A percentile compares a stretch with the other conserved stretches of the same genome.
Conservation (phyloP, 2,329 filamentous ascomycete species). For the Bimuria novae-zelandiae region DNA sequence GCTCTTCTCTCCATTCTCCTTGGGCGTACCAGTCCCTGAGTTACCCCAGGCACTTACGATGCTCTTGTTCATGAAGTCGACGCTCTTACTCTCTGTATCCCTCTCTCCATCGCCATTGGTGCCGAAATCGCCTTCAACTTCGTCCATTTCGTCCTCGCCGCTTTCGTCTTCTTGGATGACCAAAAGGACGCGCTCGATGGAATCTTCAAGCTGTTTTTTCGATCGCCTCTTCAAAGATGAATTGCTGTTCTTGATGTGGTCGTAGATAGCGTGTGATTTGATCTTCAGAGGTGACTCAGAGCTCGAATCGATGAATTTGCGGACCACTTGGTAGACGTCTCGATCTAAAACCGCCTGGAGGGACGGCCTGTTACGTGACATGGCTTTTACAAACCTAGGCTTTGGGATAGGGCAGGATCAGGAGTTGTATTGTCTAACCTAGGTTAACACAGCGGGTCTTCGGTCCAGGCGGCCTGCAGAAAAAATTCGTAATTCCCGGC, state of each 20-base stretch:
- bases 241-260: constrained; percentile 82
- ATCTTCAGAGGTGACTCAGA: constrained; percentile 54
- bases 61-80: constrained; percentile 69
- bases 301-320: constrained; percentile 73
- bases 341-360: constrained; percentile 50
- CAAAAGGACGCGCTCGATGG: constrained; percentile 79
- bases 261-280: constrained; percentile 69
- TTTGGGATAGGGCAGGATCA: not conserved
- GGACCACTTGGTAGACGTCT: constrained; percentile 74
- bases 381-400: not conserved
- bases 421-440: not conserved
- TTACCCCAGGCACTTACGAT: constrained; percentile 63
- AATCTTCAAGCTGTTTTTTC: constrained; percentile 80
- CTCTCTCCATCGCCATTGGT: constrained; percentile 25
- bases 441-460: not conserved
- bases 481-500: not conserved
- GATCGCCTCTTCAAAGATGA: constrained; percentile 82
- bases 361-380: constrained; percentile 30
- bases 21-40: constrained; percentile 31
- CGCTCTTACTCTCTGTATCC: constrained; percentile 25
- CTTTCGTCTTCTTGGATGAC: constrained; percentile 69
- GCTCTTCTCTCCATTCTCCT: constrained; percentile 35
- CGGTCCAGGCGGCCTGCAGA: too few species aligned
- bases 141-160: constrained; percentile 58
- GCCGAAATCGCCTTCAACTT: constrained; percentile 47